Evolutionary conservation across 1,139 yeast species (phyloP), one percentile per base, ranked within the genome.

Genomic region (Hanseniaspora gamundiae): DNA sequence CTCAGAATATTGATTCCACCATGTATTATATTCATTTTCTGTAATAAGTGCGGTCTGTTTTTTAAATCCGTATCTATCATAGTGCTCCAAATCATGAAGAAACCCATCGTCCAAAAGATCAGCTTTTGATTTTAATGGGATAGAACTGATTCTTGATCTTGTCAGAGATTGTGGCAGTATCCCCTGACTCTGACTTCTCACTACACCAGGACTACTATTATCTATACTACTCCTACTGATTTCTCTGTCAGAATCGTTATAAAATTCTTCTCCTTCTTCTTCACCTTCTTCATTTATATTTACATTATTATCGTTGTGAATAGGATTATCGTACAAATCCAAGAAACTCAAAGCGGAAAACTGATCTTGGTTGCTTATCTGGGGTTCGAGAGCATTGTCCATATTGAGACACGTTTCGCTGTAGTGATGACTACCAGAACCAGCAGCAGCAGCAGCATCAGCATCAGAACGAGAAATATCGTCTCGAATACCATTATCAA

Each of bases 21-120:
- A 87, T 14, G 55, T 57, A 59, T 87, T 77, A 58, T 84, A 85
- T 36, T 75, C 75, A n/a, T 65, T 64, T 40, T 64, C 67, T 5
- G 81, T 54, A 14, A 79, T 67, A 49, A 64, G 74, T 38, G 67
- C 64, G 14, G 76, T 72, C 26, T 70, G 71, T 57, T 85, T 87
- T 52, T 76, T 78, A 64, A 88, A 88, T 2, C 97, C 97, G 57
- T 88, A 88, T 41, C 88, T 64, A 59, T 88, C 97, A 45, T 76
- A 69, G 31, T 69, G 52, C 13, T 51, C 42, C 2, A 36, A 22
- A 21, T 14, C 17, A 2, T 36, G 19, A 5, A 24, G 26, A 24
- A 24, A 24, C 26, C 9, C 33, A 14, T 13, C 17, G 13, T 29
- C 17, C 13, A 29, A 7, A 5, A 7, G 17, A 29, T 13, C 33